Base-by-base conservation (phyloP, 768 basidiomycete species). In the Obba rivulosa region DNA sequence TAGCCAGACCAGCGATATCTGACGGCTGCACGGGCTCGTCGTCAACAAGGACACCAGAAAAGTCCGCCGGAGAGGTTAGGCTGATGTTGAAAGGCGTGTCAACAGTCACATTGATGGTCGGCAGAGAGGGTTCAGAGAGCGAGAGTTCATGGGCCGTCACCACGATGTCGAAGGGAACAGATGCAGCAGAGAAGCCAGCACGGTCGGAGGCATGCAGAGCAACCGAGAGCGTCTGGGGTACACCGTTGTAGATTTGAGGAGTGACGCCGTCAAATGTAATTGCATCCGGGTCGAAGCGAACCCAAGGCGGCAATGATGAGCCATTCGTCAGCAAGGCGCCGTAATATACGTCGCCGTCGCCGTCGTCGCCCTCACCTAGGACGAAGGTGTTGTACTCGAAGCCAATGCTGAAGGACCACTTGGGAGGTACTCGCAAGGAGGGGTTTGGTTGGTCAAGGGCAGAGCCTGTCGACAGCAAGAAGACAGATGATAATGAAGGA, bases 331-430 rank as follows among this genome's bases (percentile, higher is more conserved):
- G 77, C 28, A 77, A 72, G 22, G 83, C 81, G 9, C 74, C 71
- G 59, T 93, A 92, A 22, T 67, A 68, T 28, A 75, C 66, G 40
- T 65, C 49, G 24, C 76, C 69, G 38, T 49, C 45, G 9, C 57
- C 42, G 34, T 46, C 36, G 28, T 5, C 7, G 34, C 43, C 36
- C 7, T 5, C 7, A 31, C 13, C 13, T 13, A 31, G 5, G 7
- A 42, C 50, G 63, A 82, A 85, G 2, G 87, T 92, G 31, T 76
- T 69, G 50, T 77, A 71, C 43, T 81, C 67, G 57, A 96, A 80
- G 13, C 93, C 94, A 49, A 97, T 77, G 58, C 89, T 91, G 69
- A 95, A 97, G 0, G 88, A 89, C 92, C 92, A 95, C 39, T 70
- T 65, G 7, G 79, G 79, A 1, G 91, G 92, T 9, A 95, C 78